Evolutionary conservation across 1,139 yeast genomes (phyloP).

Genomic region (Wickerhamomyces sp.): DNA sequence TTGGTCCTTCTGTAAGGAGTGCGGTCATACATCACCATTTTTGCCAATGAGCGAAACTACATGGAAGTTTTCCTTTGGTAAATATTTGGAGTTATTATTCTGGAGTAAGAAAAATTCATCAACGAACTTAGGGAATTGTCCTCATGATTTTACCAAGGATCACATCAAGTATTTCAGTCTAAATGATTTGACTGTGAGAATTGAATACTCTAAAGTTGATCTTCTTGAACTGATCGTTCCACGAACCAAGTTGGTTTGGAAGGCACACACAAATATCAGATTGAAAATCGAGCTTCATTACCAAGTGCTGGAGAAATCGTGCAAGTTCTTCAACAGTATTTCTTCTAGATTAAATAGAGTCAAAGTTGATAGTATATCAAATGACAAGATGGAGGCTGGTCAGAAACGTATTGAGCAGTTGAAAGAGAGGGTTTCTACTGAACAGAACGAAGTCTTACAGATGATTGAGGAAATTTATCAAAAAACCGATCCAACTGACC

Average conservation of each 20-base stretch:
- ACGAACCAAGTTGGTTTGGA: conserved; percentile 64
- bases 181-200: conserved; percentile 70
- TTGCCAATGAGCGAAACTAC: conserved; percentile 85
- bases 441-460: conserved; percentile 40
- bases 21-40: conserved; percentile 73
- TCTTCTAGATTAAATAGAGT: conserved; percentile 67
- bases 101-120: conserved; percentile 53
- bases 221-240: conserved; percentile 79
- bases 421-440: conserved; percentile 47
- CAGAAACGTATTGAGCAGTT: conserved; percentile 53
- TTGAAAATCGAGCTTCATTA: conserved; percentile 62
- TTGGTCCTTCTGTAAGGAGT: conserved; percentile 89
- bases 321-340: conserved; percentile 70
- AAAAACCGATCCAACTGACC: conserved; percentile 56
- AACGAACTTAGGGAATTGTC: conserved; percentile 54
- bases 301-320: conserved; percentile 48
- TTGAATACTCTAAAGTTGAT: conserved; percentile 74
- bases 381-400: conserved; percentile 70
- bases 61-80: conserved; percentile 90
- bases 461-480: conserved; percentile 51
- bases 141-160: conserved; percentile 73
- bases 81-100: conserved; percentile 79
- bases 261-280: conserved; percentile 63
- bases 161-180: conserved; percentile 83
- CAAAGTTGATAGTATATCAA: conserved; percentile 69